These are phyloP conservation scores for Punctularia strigosozonata DNA, from an alignment of 768 basidiomycete genomes.

Conservation along the genomic window DNA sequence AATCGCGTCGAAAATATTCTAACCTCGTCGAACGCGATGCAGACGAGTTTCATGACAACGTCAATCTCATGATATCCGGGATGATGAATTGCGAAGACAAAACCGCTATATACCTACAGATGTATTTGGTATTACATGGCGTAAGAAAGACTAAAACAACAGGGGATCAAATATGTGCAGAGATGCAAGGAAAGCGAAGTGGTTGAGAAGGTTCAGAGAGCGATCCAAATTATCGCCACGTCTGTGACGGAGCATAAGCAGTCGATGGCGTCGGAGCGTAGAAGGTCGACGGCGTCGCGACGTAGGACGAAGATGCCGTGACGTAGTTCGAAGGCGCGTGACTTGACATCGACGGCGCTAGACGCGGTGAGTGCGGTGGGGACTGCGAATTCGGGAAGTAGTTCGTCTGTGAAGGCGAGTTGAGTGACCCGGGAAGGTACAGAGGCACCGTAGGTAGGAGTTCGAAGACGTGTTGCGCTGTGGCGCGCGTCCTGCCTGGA, in stretches of 20 bases:
- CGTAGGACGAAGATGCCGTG: too few relatives aligned
- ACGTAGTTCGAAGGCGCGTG: too few relatives aligned
- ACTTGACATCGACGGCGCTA: neutral
- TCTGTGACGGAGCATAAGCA: too few relatives aligned
- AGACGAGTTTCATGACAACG: neutral
- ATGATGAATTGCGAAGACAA: neutral
- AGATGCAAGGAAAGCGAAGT: neutral
- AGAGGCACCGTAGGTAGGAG: slow-evolving; percentile 68
- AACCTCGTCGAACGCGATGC: neutral
- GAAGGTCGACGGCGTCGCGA: too few relatives aligned
- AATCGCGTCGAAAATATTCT: neutral
- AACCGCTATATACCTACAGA: too few relatives aligned
- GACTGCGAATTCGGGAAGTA: slow-evolving; percentile 23
- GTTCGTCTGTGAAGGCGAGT: slow-evolving; percentile 23
- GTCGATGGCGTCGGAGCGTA: too few relatives aligned
- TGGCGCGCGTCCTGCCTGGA: slow-evolving; percentile 30
- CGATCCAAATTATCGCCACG: too few relatives aligned
- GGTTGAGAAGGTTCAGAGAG: too few relatives aligned
- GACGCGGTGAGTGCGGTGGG: slow-evolving; percentile 24
- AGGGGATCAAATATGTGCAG: neutral
- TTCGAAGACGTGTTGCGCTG: slow-evolving; percentile 68
- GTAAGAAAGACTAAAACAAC: neutral
- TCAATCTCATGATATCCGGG: neutral
- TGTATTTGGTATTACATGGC: too few relatives aligned
- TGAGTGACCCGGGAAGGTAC: slow-evolving; percentile 39